phyloP scores from a whole-genome alignment of 345 rosid species.

The Pistacia atlantica region DNA sequence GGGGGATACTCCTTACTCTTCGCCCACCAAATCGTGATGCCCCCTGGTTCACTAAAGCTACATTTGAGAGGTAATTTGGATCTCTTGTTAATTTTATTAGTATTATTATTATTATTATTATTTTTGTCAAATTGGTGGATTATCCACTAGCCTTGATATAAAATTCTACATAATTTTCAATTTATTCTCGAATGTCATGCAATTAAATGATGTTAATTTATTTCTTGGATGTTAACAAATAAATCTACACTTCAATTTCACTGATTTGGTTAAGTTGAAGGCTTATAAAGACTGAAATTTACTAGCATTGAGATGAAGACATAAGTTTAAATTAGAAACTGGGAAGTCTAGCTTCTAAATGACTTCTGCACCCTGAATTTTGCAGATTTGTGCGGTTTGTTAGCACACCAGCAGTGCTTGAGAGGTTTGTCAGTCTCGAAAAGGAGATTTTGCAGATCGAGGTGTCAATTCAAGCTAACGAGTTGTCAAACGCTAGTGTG shows the following conservation, averaged over 20 bases:
- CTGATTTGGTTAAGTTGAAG: conserved; percentile 1
- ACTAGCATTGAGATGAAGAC: background rate
- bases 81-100: background rate
- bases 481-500: conserved; percentile 30
- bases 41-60: conserved; percentile 85
- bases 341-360: background rate
- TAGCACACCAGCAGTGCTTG: conserved; percentile 87
- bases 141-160: background rate
- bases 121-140: background rate
- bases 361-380: background rate
- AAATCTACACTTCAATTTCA: background rate
- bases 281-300: background rate
- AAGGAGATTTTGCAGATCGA: conserved; percentile 78
- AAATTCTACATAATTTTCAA: background rate
- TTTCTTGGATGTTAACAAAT: background rate
- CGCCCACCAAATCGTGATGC: conserved; percentile 53
- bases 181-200: background rate
- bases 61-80: conserved; percentile 65
- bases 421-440: conserved; percentile 73
- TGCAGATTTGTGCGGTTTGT: conserved; percentile 84
- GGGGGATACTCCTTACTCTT: conserved; percentile 85
- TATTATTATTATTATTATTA: background rate
- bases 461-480: conserved; percentile 61
- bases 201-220: background rate
- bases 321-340: background rate